Evolutionary conservation across 2,329 filamentous ascomycete genomes (phyloP), one percentile per base, ranked within the genome.

Genomic region (Mollisiaceae sp.): DNA sequence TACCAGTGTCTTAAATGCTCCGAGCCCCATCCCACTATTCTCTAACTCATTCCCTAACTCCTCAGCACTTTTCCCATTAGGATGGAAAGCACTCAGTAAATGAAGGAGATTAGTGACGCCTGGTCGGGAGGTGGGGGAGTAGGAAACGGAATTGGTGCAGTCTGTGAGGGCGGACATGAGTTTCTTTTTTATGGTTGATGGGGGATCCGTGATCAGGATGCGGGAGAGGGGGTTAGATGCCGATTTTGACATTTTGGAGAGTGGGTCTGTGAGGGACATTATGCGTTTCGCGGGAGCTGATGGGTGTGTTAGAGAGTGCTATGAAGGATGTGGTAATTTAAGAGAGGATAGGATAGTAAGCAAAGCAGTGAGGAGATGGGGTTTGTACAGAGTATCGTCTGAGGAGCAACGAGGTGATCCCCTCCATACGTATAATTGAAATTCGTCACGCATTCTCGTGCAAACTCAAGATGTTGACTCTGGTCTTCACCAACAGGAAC

Each of bases 401-500:
- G 81, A 0, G 93, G 92, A 0, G 84, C 75, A 0, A 89, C 81
- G 2, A 97, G 83, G n/a, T 86, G 77, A 0, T 80, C 74, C 1
- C 45, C 41, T 20, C 86, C 86, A 71, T 91, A 92, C 1, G 85
- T 79, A 74, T 91, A 83, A 78, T 98, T 97, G 81, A 99, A 98
- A 75, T 91, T 91, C 66, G 87, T 90, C 9, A 91, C 95, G 68
- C 93, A 90, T 75, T 96, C 90, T 60, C 95, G 86, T 0, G 94
- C 89, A 76, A 98, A 97, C 77, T 99, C 95, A 24, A 99, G 86
- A 78, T 99, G 95, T 74, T 99, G 95, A 63, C 83, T 84, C 79
- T 99, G 95, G 77, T 99, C 95, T 71, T 96, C 91, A n/a, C 95
- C 95, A 1, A 99, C 94, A 12, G 95, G 95, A 27, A 99, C 94